Percentiles rank a stretch among this genome's conserved stretches.
Conservation (phyloP, 148 eudicot genomes). For the Nepenthes mirabilis region DNA sequence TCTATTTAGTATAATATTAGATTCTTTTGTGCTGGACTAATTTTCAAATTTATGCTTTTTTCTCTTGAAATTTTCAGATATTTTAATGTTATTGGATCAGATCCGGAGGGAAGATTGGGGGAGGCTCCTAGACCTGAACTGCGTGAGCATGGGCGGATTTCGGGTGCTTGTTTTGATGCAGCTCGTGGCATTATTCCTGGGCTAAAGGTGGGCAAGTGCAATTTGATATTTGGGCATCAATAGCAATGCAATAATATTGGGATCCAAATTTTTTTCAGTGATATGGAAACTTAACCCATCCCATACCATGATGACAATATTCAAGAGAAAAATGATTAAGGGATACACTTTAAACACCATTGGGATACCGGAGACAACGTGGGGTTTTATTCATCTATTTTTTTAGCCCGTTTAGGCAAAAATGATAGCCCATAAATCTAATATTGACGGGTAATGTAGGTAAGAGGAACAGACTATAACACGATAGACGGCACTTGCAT, state of each 20-base stretch:
- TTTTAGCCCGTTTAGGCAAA: not conserved
- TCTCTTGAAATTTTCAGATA: slow-evolving; percentile 33
- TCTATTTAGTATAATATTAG: too few species aligned
- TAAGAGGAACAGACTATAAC: slow-evolving; percentile 82
- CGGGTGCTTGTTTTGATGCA: slow-evolving; percentile 98
- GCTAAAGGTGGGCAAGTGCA: slow-evolving; percentile 41
- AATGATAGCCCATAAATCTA: not conserved
- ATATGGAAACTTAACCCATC: too few species aligned
- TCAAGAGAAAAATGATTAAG: too few species aligned
- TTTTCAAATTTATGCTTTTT: too few species aligned
- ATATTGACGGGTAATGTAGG: slow-evolving; percentile 26
- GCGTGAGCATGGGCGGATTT: slow-evolving; percentile 89
- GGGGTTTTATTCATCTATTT: too few species aligned
- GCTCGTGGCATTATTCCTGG: slow-evolving; percentile 84
- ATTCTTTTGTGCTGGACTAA: too few species aligned
- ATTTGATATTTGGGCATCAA: too few species aligned
- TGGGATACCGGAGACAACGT: too few species aligned
- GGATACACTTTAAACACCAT: too few species aligned
- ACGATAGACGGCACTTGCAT: slow-evolving; percentile 82
- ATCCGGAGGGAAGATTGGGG: slow-evolving; percentile 89
- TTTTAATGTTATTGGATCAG: slow-evolving; percentile 96
- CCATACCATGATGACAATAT: too few species aligned
- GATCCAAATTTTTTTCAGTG: too few species aligned
- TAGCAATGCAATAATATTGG: too few species aligned
- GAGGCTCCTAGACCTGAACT: slow-evolving; percentile 97